These are phyloP conservation scores for Hysterangium stoloniferum DNA, from an alignment of 768 basidiomycete genomes.

Conservation along the genomic window DNA sequence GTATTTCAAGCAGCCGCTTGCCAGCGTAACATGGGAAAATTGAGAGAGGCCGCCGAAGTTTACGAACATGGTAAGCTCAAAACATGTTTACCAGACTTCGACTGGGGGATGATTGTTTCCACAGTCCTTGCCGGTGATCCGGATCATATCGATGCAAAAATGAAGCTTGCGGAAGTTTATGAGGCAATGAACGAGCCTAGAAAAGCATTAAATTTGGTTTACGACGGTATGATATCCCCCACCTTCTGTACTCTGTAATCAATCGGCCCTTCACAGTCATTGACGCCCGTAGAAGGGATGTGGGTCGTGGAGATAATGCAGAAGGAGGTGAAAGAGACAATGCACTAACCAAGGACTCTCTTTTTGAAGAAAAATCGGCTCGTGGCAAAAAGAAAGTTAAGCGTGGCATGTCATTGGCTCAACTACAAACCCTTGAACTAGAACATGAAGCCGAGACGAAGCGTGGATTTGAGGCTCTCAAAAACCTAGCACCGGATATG, in stretches of 20 bases:
- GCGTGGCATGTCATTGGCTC: constrained; percentile 43
- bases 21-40: constrained; percentile 65
- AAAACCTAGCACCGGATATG: constrained; percentile 47
- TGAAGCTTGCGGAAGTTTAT: constrained; percentile 85
- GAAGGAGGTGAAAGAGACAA: constrained; percentile 12
- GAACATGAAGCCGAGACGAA: constrained; percentile 60
- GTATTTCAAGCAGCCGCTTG: constrained; percentile 77
- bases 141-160: constrained; percentile 71
- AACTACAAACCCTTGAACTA: constrained; percentile 54
- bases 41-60: constrained; percentile 71
- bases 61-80: constrained; percentile 66
- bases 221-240: constrained; percentile 50
- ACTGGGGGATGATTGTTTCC: neutral
- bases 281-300: constrained; percentile 21
- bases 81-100: too few species aligned
- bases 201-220: constrained; percentile 77
- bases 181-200: constrained; percentile 75
- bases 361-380: constrained; percentile 52
- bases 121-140: constrained; percentile 72
- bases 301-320: neutral
- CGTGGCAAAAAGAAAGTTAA: constrained; percentile 38
- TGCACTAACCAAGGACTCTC: constrained; percentile 27
- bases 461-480: constrained; percentile 49
- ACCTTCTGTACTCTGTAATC: neutral
- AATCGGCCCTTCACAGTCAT: constrained; percentile 24